Evolutionary conservation across 257 asterid species (phyloP), one percentile per base, ranked within the genome.

Genomic region (Ajuga chamaepitys): DNA sequence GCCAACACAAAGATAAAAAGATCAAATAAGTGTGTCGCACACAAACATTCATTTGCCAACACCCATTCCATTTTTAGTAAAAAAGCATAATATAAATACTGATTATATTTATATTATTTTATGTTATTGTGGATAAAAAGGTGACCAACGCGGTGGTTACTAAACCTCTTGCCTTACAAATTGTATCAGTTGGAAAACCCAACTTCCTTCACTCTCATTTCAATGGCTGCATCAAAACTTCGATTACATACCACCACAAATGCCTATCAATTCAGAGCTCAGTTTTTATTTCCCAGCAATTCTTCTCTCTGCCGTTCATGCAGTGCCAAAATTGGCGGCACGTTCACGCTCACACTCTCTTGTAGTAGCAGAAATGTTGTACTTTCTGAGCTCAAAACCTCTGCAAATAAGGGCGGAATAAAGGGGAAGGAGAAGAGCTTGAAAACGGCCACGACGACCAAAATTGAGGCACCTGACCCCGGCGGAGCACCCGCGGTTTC

Each of bases 401-500:
- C 94, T 5, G 75, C 69, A 44, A 62, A 70, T 46, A 67, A 71
- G 44, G 68, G 52, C 32, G 59, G 12, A 5, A 20, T 20, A 18
- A 60, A 52, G 42, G 70, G 67, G 51, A 74, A 55, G 67, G 73
- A 67, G 71, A 72, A 76, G 77, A 71, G 24, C 40, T 55, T 50
- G 26, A 74, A 68, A 41, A 41, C 53, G 22, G 74, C 78, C 47
- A 48, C 58, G 20, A 61, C 52, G 16, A 28, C 80, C 45, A 74
- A 69, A 34, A 75, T 88, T 41, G 75, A 71, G 72, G 83, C 81
- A 16, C 97, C 97, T 26, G 84, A 77, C 48, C 80, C 86, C 2
- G 84, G 81, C 62, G 84, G 84, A 50, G 90, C 88, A 1, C 96
- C 96, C 26, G 54, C 79, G 22, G 71, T 85, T 68, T 70, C 87